phyloP scores from a whole-genome alignment of 2,329 filamentous ascomycete species.

The Cladosporium velox region DNA sequence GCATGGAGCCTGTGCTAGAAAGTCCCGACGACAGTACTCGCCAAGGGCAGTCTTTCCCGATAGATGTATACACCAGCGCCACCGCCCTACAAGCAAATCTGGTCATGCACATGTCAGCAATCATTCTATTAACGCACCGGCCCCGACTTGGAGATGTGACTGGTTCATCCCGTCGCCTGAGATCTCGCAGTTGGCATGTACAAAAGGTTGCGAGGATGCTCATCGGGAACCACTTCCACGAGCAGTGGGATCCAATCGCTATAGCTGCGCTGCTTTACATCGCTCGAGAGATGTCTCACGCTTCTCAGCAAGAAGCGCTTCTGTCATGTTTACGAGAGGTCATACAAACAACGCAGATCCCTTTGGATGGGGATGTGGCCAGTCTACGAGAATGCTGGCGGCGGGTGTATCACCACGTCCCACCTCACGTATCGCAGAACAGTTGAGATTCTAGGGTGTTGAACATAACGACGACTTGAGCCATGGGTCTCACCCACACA shows the following conservation, averaged over 20 bases:
- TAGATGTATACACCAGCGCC: constrained; percentile 10
- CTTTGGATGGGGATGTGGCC: neutral
- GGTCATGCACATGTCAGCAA: constrained; percentile 9
- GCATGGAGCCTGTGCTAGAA: constrained; percentile 4
- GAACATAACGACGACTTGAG: neutral
- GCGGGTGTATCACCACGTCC: neutral
- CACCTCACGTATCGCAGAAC: neutral
- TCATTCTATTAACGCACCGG: neutral
- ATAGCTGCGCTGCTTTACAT: constrained; percentile 2
- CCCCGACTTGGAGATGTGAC: neutral
- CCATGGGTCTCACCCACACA: neutral
- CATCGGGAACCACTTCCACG: neutral
- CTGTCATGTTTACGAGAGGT: neutral
- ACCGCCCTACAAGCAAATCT: constrained; percentile 11
- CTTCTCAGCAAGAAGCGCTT: neutral
- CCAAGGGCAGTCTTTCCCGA: neutral
- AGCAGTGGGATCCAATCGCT: constrained; percentile 8
- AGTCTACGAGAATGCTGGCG: neutral
- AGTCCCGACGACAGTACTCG: neutral
- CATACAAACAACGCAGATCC: neutral
- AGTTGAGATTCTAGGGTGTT: neutral
- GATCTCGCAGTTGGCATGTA: constrained; percentile 7
- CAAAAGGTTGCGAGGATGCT: constrained; percentile 10
- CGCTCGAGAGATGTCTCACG: constrained; percentile 1
- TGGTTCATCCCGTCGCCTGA: neutral